These are phyloP conservation scores for Acacia acuminata DNA, from an alignment of 306 rosid species.

Conservation along the genomic window DNA sequence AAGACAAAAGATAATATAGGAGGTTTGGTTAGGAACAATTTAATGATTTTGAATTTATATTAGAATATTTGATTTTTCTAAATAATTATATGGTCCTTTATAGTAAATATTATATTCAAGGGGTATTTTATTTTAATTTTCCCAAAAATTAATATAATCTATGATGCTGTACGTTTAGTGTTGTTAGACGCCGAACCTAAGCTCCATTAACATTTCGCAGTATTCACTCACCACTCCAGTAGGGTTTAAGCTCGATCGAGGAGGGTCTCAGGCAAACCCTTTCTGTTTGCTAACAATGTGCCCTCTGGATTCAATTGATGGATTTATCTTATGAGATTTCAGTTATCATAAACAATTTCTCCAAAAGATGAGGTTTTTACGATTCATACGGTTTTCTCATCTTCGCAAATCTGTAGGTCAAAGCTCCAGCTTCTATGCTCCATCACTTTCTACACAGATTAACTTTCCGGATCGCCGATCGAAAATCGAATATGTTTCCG, in stretches of 20 bases:
- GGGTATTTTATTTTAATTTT: no score
- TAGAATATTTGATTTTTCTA: no score
- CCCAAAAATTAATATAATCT: no score
- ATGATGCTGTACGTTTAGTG: no score
- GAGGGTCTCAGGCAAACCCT: not conserved
- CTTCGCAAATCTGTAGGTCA: constrained; percentile 43
- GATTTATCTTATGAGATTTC: not conserved
- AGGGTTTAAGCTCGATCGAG: constrained; percentile 47
- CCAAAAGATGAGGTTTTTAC: constrained; percentile 56
- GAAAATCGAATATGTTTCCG: not conserved
- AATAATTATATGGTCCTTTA: no score
- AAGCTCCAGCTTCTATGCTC: constrained; percentile 34
- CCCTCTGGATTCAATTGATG: constrained; percentile 30
- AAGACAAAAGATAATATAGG: no score
- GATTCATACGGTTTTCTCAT: constrained; percentile 42
- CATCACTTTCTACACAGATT: constrained; percentile 13
- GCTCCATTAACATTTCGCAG: no score
- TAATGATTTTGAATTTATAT: no score
- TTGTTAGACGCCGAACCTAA: no score
- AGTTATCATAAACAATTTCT: not conserved
- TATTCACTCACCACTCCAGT: constrained; percentile 7
- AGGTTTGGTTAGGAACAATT: no score
- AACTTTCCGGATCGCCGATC: constrained; percentile 9
- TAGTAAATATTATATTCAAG: no score
- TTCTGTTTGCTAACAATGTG: not conserved